Conservation (phyloP, 169 alveolate species). For the Babesia gibsoni region DNA sequence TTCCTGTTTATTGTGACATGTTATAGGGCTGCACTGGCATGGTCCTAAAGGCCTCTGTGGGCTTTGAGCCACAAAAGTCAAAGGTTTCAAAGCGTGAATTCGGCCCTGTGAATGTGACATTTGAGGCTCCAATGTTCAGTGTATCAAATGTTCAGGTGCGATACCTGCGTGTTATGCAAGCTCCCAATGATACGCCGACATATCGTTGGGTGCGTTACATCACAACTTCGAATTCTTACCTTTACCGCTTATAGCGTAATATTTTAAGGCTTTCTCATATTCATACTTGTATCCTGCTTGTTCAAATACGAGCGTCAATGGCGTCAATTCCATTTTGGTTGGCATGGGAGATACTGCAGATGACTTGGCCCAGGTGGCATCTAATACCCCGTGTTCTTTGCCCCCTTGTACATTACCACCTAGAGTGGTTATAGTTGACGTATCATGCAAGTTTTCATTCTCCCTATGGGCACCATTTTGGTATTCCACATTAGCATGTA, state of each 20-base stretch:
- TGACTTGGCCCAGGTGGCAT: neutral
- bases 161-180: conserved; percentile 23
- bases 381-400: neutral
- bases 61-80: neutral
- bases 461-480: too few species aligned
- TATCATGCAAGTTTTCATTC: too few species aligned
- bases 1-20: neutral
- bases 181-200: conserved; percentile 1
- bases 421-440: too few species aligned
- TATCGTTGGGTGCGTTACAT: conserved; percentile 61
- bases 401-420: neutral
- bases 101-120: conserved; percentile 65
- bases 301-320: conserved; percentile 9
- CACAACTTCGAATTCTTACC: conserved; percentile 53
- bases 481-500: neutral
- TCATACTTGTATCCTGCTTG: conserved; percentile 3
- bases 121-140: conserved; percentile 69
- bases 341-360: conserved; percentile 12
- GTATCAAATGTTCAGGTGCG: conserved; percentile 42
- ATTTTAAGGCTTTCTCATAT: conserved; percentile 7
- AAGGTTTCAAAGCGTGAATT: conserved; percentile 20
- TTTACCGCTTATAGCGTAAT: conserved; percentile 31
- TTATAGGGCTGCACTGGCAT: conserved; percentile 38
- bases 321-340: conserved; percentile 16
- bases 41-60: conserved; percentile 10